Base-by-base conservation (phyloP, 2,329 filamentous ascomycete species). In the Chaetomium strumarium region DNA sequence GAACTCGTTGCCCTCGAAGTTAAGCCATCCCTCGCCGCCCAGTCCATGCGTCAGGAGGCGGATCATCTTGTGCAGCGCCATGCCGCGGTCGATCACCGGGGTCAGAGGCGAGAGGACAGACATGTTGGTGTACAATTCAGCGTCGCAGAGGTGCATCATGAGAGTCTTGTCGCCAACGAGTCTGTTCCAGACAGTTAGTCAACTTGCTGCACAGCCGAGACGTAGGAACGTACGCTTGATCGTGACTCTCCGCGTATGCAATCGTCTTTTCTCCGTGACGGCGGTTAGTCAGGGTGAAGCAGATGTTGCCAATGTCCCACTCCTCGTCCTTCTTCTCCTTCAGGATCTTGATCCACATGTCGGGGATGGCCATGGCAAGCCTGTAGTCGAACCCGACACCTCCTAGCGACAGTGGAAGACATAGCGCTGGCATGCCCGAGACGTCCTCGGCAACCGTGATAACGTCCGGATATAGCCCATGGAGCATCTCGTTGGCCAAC, bases 1-100 rank as follows among this genome's bases (percentile, higher is more conserved):
- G 65, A 99, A 99, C 70, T 99, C 93, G 70, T 99, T 99, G 56
- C 93, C 93, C 72, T 96, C 91, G 63, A 99, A 99, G 74, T 97
- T 99, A 49, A 99, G 86, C 66, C 96, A 99, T 37, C 92, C 93
- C 71, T 99, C 93, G 51, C 93, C 93, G 54, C 93, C 93, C 14
- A 99, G 80, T 39, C 79, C 81, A 67, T 99, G 92, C 1, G 93
- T 97, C 58, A 99, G 75, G 14, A 99, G 81, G 13, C 93, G 87
- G 64, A 99, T 96, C 86, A 99, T 86, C 76, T 99, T 99, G 79
- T 99, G 93, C 36, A 99, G 75, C 4, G 88, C 81, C 75, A 99
- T 86, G 50, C 93, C 93, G 46, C 93, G 85, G 63, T 95, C 86
- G 67, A 99, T 96, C 58, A 89, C 78, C 0, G 90, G 83, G 0